phyloP scores from a whole-genome alignment of 2,329 filamentous ascomycete species.

The Sporothrix variecibatus region DNA sequence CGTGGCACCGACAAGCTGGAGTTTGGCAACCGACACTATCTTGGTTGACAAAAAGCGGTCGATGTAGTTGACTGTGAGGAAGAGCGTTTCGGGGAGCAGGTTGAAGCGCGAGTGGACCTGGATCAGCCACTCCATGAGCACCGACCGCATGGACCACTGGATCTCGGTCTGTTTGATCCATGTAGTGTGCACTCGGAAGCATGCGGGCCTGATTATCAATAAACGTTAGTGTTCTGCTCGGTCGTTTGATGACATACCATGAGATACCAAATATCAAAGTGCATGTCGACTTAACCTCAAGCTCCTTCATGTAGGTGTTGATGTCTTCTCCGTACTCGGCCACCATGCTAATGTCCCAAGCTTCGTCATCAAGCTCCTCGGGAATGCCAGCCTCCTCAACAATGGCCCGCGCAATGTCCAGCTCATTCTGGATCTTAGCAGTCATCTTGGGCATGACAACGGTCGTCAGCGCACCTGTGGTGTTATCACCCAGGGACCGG shows the following conservation, averaged over 20 bases:
- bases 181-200: slow-evolving; percentile 89
- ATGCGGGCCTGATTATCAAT: slow-evolving; percentile 30
- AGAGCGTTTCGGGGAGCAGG: slow-evolving; percentile 90
- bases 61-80: slow-evolving; percentile 93
- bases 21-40: slow-evolving; percentile 89
- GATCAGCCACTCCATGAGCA: slow-evolving; percentile 97
- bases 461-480: slow-evolving; percentile 53
- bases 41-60: slow-evolving; percentile 95
- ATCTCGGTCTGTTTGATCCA: slow-evolving; percentile 96
- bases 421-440: slow-evolving; percentile 68
- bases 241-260: not conserved
- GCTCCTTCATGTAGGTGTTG: slow-evolving; percentile 83
- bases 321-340: slow-evolving; percentile 96
- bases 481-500: slow-evolving; percentile 69
- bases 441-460: slow-evolving; percentile 74
- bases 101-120: slow-evolving; percentile 93
- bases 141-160: slow-evolving; percentile 97
- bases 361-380: slow-evolving; percentile 84
- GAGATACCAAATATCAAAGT: not conserved
- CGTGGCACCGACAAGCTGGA: slow-evolving; percentile 94
- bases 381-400: slow-evolving; percentile 66
- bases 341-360: slow-evolving; percentile 96
- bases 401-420: slow-evolving; percentile 64
- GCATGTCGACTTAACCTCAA: slow-evolving; percentile 68
- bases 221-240: slow-evolving; percentile 27